Evolutionary conservation across 2,329 filamentous ascomycete species (phyloP).

Genomic region (Apiospora saccharicola): DNA sequence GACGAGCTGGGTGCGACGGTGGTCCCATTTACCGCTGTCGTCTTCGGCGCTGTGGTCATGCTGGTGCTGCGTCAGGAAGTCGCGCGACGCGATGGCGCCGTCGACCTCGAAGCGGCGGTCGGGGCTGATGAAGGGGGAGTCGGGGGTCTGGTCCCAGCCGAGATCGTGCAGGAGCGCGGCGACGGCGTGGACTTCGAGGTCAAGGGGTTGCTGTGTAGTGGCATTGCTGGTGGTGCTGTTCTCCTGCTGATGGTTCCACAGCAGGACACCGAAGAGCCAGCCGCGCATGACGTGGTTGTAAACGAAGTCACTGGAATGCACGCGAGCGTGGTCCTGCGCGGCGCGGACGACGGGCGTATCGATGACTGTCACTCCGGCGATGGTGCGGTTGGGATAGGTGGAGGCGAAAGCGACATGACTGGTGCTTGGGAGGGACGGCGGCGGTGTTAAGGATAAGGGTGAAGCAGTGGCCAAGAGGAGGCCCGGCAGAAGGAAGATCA

Average conservation of each 20-base stretch:
- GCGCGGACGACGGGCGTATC: constrained; percentile 43
- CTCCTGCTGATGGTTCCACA: constrained; percentile 23
- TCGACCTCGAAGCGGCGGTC: constrained; percentile 61
- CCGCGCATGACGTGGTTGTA: constrained; percentile 48
- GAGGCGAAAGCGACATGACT: not conserved
- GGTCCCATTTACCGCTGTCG: constrained; percentile 48
- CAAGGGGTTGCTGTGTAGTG: constrained; percentile 39
- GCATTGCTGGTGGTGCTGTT: not conserved
- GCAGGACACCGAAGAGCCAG: constrained; percentile 37
- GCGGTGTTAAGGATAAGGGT: not conserved
- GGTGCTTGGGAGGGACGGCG: too few species aligned
- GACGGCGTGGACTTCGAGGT: constrained; percentile 48
- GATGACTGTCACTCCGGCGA: constrained; percentile 45
- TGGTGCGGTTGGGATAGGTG: constrained; percentile 22
- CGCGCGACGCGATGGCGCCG: constrained; percentile 52
- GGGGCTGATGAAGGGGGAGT: constrained; percentile 43
- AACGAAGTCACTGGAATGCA: constrained; percentile 38
- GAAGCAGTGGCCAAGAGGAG: not conserved
- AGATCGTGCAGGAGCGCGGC: constrained; percentile 52
- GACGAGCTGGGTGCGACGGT: constrained; percentile 51
- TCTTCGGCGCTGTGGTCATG: constrained; percentile 28
- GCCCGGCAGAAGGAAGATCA: not conserved
- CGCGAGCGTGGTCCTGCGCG: constrained; percentile 42
- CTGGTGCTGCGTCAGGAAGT: constrained; percentile 42
- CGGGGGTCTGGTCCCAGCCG: constrained; percentile 47